phyloP scores from a whole-genome alignment of 208 protist species.

The Leishmania amazonensis region DNA sequence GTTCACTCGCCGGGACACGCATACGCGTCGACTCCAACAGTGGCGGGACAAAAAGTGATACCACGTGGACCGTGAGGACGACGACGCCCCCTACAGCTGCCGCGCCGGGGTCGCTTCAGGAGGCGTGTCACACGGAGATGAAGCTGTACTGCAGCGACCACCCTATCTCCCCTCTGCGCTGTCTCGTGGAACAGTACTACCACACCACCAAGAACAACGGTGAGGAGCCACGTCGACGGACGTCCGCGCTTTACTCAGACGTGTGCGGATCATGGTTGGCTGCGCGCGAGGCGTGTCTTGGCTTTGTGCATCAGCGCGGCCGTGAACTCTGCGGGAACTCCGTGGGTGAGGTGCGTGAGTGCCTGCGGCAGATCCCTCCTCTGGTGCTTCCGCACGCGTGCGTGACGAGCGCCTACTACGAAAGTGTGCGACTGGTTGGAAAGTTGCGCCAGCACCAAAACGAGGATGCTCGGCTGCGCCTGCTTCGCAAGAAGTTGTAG shows the following conservation, averaged over 20 bases:
- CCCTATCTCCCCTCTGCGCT: conserved; percentile 21
- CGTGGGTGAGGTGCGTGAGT: conserved; percentile 44
- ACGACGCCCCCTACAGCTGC: not conserved
- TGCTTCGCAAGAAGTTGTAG: not conserved
- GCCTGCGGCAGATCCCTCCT: conserved; percentile 57
- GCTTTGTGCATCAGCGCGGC: conserved; percentile 35
- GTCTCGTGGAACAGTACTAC: conserved; percentile 30
- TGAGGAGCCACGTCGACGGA: not conserved
- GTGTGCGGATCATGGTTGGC: conserved; percentile 62
- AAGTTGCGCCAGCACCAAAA: conserved; percentile 37
- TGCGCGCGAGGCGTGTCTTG: conserved; percentile 62
- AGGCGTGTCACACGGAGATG: conserved; percentile 33
- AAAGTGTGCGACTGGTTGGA: conserved; percentile 64
- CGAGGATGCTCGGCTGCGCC: conserved; percentile 14
- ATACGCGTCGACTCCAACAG: not conserved
- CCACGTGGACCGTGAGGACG: not conserved
- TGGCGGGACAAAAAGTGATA: not conserved
- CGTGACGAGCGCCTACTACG: conserved; percentile 73
- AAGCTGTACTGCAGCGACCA: conserved; percentile 24
- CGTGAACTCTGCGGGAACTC: conserved; percentile 29
- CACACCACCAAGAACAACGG: not conserved
- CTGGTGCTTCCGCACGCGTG: conserved; percentile 46
- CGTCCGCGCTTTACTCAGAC: conserved; percentile 22
- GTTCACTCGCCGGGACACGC: conserved; percentile 21
- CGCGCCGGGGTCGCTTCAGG: conserved; percentile 21